Evolutionary conservation across 2,329 filamentous ascomycete species (phyloP), one percentile per base, ranked within the genome.

Genomic region (Calonectria honghensis): DNA sequence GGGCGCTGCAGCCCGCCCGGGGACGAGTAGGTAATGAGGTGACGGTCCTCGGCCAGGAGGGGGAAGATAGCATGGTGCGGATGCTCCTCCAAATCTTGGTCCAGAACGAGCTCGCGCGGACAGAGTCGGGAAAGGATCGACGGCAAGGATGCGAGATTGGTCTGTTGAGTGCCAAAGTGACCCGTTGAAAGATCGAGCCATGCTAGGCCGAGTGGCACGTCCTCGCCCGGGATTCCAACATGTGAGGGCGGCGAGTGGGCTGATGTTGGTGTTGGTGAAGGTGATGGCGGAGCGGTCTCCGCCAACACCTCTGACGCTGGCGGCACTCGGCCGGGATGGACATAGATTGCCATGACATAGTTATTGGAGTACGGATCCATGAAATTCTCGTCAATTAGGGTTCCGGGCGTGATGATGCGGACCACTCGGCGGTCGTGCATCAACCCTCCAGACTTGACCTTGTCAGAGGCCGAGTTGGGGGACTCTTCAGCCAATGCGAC

Each of bases 151-250:
- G 91, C 88, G 10, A 96, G 85, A 27, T 93, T 93, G 0, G 94
- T 93, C 24, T 88, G 88, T 82, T 98, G 96, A 0, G 96, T 98
- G 81, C 93, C 95, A 85, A 99, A 99, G 80, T 96, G 94, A 18
- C 97, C 97, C 3, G 97, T 99, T 11, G 97, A 98, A 32, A 98
- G 87, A 85, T 99, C 97, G 61, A 98, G 88, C 97, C 97, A 99
- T 51, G 97, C 95, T 65, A 99, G 87, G 4, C 97, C 97, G 72
- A 97, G 87, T 59, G 85, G 85, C 68, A 78, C 72, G 73, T 74
- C 73, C 54, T 70, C 74, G 64, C 41, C 67, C 70, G 61, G 63
- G 63, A 54, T 68, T 71, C 61, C 72, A 78, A 78, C 79, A 77
- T 67, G 74, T 77, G 79, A 80, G 70, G 74, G 66, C 31, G 70